Base-by-base conservation (phyloP, 78 protist species). In the Cyanophora paradoxa region DNA sequence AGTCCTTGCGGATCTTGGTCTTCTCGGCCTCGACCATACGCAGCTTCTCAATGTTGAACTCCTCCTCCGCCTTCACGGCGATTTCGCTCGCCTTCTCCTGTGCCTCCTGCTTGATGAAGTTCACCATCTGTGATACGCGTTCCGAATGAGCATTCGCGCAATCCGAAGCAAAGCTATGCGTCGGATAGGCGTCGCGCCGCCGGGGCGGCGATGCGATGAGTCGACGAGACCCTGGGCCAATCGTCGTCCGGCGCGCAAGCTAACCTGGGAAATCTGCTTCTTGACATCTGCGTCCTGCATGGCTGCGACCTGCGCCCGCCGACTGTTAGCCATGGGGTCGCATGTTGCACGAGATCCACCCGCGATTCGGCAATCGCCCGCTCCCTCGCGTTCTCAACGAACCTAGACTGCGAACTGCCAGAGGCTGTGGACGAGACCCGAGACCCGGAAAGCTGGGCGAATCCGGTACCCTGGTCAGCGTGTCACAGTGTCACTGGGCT, bases 31-130 rank as follows among this genome's bases (percentile, higher is more conserved):
- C 86, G 76, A 87, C 79, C 69, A 78, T 78, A 62, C 82, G 76
- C 44, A 79, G 80, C 78, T 87, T 87, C 59, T 87, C 91, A 37
- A 83, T 79, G 74, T 78, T 84, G 83, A 81, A 82, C 68, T 87
- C 91, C 76, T 87, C 87, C 11, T 83, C 69, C 17, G 91, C 86
- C 83, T 87, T 77, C 57, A 81, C 34, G 57, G 64, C 67, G 58
- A 87, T 84, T 69, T 87, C 91, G 11, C 31, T 34, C 10, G 87
- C 91, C 79, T 87, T 87, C 67, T 87, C 91, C 52, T 72, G 67
- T 13, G 91, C 91, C 76, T 87, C 91, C 71, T 74, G 74, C 41
- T 75, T 79, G 79, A 87, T 87, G 86, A 87, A 87, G 68, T 77
- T 83, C 37, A 76, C 69, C 91, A 87, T 87, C 81, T 87, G 90